These are phyloP conservation scores for Xanthoparmelia taractica DNA, from an alignment of 495 filamentous ascomycete genomes.

Conservation along the genomic window DNA sequence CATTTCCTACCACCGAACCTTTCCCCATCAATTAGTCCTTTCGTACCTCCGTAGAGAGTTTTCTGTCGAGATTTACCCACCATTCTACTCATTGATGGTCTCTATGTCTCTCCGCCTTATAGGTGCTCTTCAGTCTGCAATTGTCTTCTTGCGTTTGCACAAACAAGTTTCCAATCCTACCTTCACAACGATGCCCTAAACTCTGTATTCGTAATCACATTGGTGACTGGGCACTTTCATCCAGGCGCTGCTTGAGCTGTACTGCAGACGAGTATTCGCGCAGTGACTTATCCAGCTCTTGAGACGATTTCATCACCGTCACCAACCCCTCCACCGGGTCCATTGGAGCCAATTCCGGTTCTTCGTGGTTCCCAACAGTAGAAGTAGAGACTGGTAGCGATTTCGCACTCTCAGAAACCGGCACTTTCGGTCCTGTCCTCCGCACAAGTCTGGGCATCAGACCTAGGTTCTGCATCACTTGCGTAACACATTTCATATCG, in stretches of 20 bases:
- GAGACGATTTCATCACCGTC: not conserved
- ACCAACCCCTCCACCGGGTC: not conserved
- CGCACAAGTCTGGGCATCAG: slow-evolving; percentile 12
- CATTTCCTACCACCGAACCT: not conserved
- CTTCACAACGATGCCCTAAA: not conserved
- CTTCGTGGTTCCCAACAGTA: not conserved
- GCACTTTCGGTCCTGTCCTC: not conserved
- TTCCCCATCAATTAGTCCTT: not conserved
- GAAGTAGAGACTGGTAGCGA: not conserved
- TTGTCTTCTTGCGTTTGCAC: not conserved
- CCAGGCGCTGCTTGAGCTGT: not conserved
- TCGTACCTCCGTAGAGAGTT: not conserved
- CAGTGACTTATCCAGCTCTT: not conserved
- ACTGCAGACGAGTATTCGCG: not conserved
- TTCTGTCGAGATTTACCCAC: not conserved
- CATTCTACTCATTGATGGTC: too few relatives aligned
- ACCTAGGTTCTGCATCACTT: slow-evolving; percentile 14
- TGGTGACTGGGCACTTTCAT: not conserved
- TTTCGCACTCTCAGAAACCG: not conserved
- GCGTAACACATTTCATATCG: slow-evolving; percentile 12
- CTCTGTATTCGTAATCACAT: not conserved
- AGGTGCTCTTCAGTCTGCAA: not conserved
- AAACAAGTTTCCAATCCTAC: too few relatives aligned
- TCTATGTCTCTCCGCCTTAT: not conserved
- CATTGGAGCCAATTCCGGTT: not conserved